Conservation (phyloP, 2,329 filamentous ascomycete species). For the Chaetomium sp. region DNA sequence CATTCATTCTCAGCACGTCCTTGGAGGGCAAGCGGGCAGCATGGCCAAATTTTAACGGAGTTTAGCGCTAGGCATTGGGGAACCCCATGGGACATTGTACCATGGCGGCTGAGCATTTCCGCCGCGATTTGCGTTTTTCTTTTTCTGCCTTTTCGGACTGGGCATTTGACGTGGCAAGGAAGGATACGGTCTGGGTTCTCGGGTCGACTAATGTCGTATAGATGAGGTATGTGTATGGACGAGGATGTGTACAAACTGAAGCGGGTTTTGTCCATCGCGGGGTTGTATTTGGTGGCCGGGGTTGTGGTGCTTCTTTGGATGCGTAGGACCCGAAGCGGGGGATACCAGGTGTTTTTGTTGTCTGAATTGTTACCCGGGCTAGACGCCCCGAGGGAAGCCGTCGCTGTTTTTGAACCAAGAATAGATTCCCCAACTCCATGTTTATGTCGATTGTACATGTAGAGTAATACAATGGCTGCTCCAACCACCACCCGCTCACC, state of each 20-base stretch:
- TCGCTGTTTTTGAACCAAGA: constrained; percentile 13
- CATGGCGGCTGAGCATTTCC: constrained; percentile 19
- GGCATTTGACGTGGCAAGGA: constrained; percentile 13
- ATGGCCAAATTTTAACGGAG: constrained; percentile 13
- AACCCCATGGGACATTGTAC: constrained; percentile 4
- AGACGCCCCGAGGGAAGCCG: neutral
- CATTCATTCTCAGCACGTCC: constrained; percentile 19
- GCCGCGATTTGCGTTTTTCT: constrained; percentile 9
- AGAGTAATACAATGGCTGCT: constrained; percentile 7
- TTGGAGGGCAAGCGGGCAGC: constrained; percentile 15
- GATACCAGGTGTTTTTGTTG: neutral
- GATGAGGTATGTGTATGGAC: constrained; percentile 19
- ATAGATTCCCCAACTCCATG: constrained; percentile 23
- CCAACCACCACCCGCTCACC: neutral
- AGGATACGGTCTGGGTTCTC: constrained; percentile 6
- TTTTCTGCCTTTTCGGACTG: constrained; percentile 2
- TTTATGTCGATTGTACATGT: constrained; percentile 17
- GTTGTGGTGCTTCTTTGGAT: constrained; percentile 8
- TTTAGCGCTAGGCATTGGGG: constrained; percentile 19
- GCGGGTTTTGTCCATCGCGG: neutral
- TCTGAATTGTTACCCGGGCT: neutral
- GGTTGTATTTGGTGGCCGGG: neutral
- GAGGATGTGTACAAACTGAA: constrained; percentile 12
- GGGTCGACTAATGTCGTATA: constrained; percentile 20
- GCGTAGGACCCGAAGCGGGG: constrained; percentile 4